Evolutionary conservation across 129 eudicot species (phyloP), one percentile per base, ranked within the genome.

Genomic region (Calendula officinalis): DNA sequence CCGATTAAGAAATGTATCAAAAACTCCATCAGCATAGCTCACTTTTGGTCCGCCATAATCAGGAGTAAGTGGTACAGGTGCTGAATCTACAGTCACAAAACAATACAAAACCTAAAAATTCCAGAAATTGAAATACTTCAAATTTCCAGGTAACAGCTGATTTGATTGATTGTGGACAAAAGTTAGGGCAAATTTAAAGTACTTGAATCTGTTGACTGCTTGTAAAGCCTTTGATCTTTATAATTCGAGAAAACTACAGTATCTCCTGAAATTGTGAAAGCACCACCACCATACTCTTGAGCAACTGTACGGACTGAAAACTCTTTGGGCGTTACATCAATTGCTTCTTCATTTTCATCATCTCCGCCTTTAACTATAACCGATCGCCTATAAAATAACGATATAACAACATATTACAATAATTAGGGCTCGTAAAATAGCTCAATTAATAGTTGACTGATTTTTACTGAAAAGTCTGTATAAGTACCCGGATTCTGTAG

Each of bases 1-100:
- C 42, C 95, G 92, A 56, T 75, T 83, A 73, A 89, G 86, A 62
- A 83, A 86, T 16, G 73, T 64, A 72, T 86, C 95, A 78, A 79
- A 86, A 71, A 86, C 90, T 68, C 99, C 99, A 76, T 94, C 99
- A 5, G 99, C 99, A 73, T 81, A 92, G 77, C 87, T 81, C 61
- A 83, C 95, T 27, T 62, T 43, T n/a, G 96, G 92, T 60, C 81
- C 89, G 6, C 90, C 89, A 74, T 88, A 92, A 68, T 92, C 87
- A 8, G 92, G 99, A 30, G 96, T 85, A 43, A 92, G 79, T 30
- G 99, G 92, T 78, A 68, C 63, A 9, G 96, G 89, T 63, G 72
- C 75, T 49, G 86, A 68, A 78, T 82, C 98, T 87, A 83, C 76
- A 62, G 35, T 32, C 37, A 70, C 8, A 36, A 27, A 22, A 75